Percentiles rank a stretch among this genome's conserved stretches.
phyloP scores from a whole-genome alignment of 306 rosid species.

The Quercus rubra region DNA sequence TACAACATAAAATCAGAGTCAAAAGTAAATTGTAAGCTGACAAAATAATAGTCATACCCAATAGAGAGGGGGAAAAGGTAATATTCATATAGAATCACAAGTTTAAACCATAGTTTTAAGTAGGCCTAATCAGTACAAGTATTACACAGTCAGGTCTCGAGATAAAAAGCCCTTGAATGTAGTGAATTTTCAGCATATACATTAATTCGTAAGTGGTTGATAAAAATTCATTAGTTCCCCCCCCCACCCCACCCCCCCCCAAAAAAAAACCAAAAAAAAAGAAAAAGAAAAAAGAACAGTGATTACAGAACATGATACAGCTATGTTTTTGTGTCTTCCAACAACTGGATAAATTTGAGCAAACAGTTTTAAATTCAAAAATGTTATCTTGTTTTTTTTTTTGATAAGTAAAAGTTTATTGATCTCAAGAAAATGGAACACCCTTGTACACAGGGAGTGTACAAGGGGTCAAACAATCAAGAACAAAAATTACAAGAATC shows the following conservation, averaged over 20 bases:
- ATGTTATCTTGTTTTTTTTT: neutral
- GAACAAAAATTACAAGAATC: too few species aligned
- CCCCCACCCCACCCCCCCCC: too few species aligned
- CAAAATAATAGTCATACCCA: constrained; percentile 3
- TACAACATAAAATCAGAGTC: constrained; percentile 14
- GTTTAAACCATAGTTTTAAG: neutral
- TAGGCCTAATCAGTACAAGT: neutral
- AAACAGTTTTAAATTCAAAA: neutral
- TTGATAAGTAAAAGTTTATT: too few species aligned
- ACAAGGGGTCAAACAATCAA: too few species aligned
- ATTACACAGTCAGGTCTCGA: neutral
- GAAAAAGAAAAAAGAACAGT: neutral
- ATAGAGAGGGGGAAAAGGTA: neutral
- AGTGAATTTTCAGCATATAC: neutral
- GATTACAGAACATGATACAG: neutral
- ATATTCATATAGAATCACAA: neutral
- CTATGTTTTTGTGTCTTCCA: too few species aligned
- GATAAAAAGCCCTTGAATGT: neutral
- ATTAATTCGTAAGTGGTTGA: neutral
- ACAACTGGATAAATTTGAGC: neutral
- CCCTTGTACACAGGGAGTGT: too few species aligned
- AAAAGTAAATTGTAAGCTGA: constrained; percentile 1
- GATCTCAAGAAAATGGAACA: too few species aligned
- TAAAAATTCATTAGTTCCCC: neutral
- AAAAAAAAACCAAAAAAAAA: neutral